A percentile compares a stretch with the other conserved stretches of the same genome.
Evolutionary conservation across 306 rosid species (phyloP).

Genomic region (Prunus kanzakura): DNA sequence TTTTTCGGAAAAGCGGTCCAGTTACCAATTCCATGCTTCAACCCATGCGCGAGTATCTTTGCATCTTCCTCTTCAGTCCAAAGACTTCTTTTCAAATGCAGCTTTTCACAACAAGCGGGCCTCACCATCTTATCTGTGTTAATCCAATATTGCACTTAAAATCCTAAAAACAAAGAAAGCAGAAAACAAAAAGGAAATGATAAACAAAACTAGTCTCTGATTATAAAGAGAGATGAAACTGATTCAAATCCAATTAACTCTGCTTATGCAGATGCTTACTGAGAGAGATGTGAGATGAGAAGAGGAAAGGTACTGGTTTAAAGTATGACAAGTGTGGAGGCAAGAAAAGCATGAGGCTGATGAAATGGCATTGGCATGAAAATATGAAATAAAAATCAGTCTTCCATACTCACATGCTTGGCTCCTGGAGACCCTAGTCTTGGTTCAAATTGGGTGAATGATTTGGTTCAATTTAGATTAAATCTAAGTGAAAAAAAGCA

Average conservation of each 20-base stretch:
- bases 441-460: conserved; percentile 69
- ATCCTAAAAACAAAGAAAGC: not conserved
- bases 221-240: conserved; percentile 5
- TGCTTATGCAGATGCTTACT: conserved; percentile 35
- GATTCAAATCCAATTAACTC: conserved; percentile 13
- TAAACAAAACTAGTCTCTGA: not conserved
- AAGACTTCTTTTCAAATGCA: conserved; percentile 43
- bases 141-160: conserved; percentile 18
- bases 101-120: conserved; percentile 54
- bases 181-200: not conserved
- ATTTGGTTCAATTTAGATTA: conserved; percentile 61
- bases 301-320: conserved; percentile 38
- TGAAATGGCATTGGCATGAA: conserved; percentile 23
- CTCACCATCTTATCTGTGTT: conserved; percentile 52
- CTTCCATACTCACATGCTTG: conserved; percentile 42
- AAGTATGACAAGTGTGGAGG: conserved; percentile 58
- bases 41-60: conserved; percentile 48
- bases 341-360: conserved; percentile 69
- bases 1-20: conserved; percentile 66
- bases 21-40: conserved; percentile 55
- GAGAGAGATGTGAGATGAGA: conserved; percentile 34
- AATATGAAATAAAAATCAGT: conserved; percentile 27
- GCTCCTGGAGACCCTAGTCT: conserved; percentile 35
- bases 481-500: conserved; percentile 27
- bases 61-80: conserved; percentile 65